Evolutionary conservation across 2,329 filamentous ascomycete species (phyloP), one percentile per base, ranked within the genome.

Genomic region (Fusarium virguliforme): DNA sequence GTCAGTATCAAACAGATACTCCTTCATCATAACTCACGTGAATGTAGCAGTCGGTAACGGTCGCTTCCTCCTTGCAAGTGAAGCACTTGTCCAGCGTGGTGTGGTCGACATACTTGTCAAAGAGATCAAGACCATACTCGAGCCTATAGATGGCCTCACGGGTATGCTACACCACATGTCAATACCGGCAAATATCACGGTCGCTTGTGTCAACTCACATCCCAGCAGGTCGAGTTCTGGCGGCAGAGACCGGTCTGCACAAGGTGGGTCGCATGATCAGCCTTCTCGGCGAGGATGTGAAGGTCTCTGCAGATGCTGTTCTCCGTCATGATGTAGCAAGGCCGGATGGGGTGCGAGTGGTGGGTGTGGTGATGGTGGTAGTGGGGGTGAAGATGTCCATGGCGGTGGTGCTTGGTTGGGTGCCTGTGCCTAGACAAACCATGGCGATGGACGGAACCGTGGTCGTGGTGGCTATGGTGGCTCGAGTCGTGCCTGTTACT

Each of bases 41-140:
- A 34, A 62, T 57, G 70, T 77, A 79, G 58, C 77, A 77, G 63
- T 72, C 72, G 15, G 74, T 66, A 69, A 78, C 72, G 50, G 64
- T 62, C 55, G 67, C 38, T 61, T 79, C 77, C 62, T 78, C 56
- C 4, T 41, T 53, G 50, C 70, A 73, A 13, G 61, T 67, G 37
- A 74, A 74, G 67, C 73, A 77, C 60, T 74, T 75, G 58, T 71
- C 46, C 7, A 78, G 68, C 13, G 66, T 61, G 13, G 75, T 76
- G 12, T 71, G 64, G 64, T 79, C 77, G 57, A 79, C 74, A 9
- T 65, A 58, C 32, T 60, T 68, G 18, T 79, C 77, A 48, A 78
- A 75, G 30, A 68, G 15, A 38, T 79, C 77, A 26, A 78, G 66
- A 38, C 72, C 61, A n/a, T 64, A 57, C 69, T 79, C 77, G 35